phyloP scores from a whole-genome alignment of 225 moss, liverwort and hornwort species.

The Antitrichia curtipendula region DNA sequence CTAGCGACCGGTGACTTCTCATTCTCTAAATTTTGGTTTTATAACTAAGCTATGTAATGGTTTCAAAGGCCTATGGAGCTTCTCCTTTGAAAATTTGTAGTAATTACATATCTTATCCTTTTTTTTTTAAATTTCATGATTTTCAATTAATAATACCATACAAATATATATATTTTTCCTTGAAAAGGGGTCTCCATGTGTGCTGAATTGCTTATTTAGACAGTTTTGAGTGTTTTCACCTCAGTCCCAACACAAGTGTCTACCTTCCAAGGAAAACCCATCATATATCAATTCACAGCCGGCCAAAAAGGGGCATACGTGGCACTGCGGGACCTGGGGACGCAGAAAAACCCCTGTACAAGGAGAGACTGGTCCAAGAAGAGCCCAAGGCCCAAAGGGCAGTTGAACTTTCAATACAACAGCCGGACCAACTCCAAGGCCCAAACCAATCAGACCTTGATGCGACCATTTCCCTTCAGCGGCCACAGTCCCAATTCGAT shows the following conservation, averaged over 20 bases:
- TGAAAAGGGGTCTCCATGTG: background rate
- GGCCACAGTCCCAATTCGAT: too few species aligned
- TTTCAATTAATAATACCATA: background rate
- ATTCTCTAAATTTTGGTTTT: background rate
- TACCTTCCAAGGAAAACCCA: too few species aligned
- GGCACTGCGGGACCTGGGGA: too few species aligned
- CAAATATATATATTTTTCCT: fast-evolving
- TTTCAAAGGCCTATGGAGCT: background rate
- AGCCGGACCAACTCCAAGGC: background rate
- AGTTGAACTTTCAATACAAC: background rate
- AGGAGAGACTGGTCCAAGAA: background rate
- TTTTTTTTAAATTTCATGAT: background rate
- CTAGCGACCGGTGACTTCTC: too few species aligned
- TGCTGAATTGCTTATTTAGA: background rate
- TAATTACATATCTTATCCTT: background rate
- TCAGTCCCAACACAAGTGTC: background rate
- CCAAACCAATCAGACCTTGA: background rate
- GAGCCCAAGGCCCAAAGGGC: background rate
- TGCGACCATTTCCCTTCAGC: too few species aligned
- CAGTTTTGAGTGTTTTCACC: fast-evolving
- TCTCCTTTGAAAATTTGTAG: fast-evolving
- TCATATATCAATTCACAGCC: background rate
- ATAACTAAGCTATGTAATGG: fast-evolving
- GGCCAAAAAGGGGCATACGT: background rate
- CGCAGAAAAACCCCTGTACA: too few species aligned